Conservation (phyloP, 495 filamentous ascomycete species). For the Hamigera avellanea region DNA sequence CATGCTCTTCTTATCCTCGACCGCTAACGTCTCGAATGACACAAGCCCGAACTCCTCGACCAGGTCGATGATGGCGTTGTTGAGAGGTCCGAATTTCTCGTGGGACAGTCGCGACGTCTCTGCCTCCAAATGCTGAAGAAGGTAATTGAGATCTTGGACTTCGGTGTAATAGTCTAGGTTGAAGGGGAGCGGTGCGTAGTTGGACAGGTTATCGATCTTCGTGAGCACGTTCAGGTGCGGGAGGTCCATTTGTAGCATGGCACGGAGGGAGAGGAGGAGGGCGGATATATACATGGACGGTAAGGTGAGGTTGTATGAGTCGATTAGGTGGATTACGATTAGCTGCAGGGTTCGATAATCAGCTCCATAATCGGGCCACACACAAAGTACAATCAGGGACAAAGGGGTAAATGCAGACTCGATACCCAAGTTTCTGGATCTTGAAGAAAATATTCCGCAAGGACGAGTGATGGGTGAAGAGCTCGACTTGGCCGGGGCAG, state of each 20-base stretch:
- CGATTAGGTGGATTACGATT: conserved; percentile 79
- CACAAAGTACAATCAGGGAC: no score
- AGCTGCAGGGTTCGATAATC: conserved; percentile 57
- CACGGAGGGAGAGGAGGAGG: conserved; percentile 79
- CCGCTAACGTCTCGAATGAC: conserved; percentile 82
- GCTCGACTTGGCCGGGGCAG: conserved; percentile 91
- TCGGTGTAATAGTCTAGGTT: conserved; percentile 96
- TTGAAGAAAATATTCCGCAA: conserved; percentile 82
- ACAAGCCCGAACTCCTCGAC: conserved; percentile 84
- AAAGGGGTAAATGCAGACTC: conserved; percentile 45
- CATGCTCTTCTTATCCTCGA: conserved; percentile 95
- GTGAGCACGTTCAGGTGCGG: conserved; percentile 92
- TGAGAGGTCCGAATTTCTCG: conserved; percentile 69
- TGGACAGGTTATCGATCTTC: conserved; percentile 84
- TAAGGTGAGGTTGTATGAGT: conserved; percentile 81
- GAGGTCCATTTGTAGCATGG: conserved; percentile 96
- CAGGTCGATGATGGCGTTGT: conserved; percentile 74
- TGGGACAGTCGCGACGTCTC: conserved; percentile 45
- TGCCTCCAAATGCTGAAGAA: conserved; percentile 64
- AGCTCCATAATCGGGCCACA: no score
- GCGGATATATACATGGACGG: conserved; percentile 93
- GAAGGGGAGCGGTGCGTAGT: conserved; percentile 77
- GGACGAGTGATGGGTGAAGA: conserved; percentile 88
- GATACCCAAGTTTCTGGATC: conserved; percentile 83
- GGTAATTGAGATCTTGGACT: conserved; percentile 81